Evolutionary conservation across 1,139 yeast genomes (phyloP).

Genomic region (Yamadazyma triangularis): DNA sequence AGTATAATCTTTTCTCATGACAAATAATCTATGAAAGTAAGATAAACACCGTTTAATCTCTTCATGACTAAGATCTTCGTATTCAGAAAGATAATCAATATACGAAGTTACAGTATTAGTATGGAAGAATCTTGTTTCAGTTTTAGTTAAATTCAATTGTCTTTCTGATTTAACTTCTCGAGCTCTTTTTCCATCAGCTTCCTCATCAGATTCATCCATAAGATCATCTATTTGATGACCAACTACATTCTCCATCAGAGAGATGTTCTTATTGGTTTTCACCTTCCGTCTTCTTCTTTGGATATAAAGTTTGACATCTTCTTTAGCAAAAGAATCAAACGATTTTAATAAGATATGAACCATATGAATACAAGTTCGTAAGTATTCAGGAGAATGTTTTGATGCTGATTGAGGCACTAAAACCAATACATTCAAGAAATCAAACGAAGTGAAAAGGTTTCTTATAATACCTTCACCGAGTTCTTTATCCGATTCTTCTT

Average conservation of each 20-base stretch:
- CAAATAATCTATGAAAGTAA: slow-evolving; percentile 70
- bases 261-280: slow-evolving; percentile 22
- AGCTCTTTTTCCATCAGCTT: slow-evolving; percentile 40
- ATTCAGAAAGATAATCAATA: slow-evolving; percentile 48
- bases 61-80: slow-evolving; percentile 54
- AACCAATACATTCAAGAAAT: slow-evolving; percentile 55
- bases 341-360: slow-evolving; percentile 64
- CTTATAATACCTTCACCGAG: slow-evolving; percentile 46
- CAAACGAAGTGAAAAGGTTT: slow-evolving; percentile 58
- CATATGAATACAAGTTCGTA: slow-evolving; percentile 60
- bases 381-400: slow-evolving; percentile 60
- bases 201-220: slow-evolving; percentile 42
- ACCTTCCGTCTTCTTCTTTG: slow-evolving; percentile 39
- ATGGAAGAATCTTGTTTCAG: slow-evolving; percentile 40
- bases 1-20: slow-evolving; percentile 54
- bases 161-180: slow-evolving; percentile 41
- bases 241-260: slow-evolving; percentile 22
- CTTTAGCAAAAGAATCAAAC: slow-evolving; percentile 62
- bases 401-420: slow-evolving; percentile 62
- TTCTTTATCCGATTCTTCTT: slow-evolving; percentile 45
- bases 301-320: slow-evolving; percentile 56
- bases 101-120: slow-evolving; percentile 47
- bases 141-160: slow-evolving; percentile 44
- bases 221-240: slow-evolving; percentile 18
- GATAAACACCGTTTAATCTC: slow-evolving; percentile 63